Percentiles rank a stretch among this genome's conserved stretches.
phyloP scores from a whole-genome alignment of 495 filamentous ascomycete genomes.

The Trichoderma orchidacearum region DNA sequence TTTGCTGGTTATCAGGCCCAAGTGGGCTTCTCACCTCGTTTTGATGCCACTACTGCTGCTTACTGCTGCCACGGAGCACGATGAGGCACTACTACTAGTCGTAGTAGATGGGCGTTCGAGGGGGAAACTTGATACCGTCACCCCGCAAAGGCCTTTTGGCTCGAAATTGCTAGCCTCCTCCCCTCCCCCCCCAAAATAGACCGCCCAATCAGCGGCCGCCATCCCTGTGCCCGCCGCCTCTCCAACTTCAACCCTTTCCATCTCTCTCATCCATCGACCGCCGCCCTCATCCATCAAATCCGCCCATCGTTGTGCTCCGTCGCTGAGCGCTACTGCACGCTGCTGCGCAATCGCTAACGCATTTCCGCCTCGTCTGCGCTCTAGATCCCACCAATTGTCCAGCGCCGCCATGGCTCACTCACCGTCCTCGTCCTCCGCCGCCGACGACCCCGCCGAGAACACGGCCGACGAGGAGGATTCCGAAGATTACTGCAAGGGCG shows the following conservation, averaged over 20 bases:
- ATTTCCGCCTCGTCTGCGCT: slow-evolving; percentile 1
- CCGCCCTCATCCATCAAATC: background rate
- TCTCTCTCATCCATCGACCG: background rate
- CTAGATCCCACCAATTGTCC: slow-evolving; percentile 12
- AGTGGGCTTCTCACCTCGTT: background rate
- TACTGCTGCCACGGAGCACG: background rate
- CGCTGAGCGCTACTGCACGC: background rate
- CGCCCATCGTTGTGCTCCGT: background rate
- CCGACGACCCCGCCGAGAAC: slow-evolving; percentile 74
- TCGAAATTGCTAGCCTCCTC: background rate
- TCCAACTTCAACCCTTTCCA: background rate
- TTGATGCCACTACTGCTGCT: background rate
- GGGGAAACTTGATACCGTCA: background rate
- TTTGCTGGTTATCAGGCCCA: background rate
- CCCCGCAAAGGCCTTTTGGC: background rate
- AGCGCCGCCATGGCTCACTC: slow-evolving; percentile 47
- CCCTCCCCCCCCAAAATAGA: background rate
- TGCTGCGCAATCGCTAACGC: background rate
- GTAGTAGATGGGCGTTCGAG: background rate
- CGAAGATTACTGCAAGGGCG: slow-evolving; percentile 98
- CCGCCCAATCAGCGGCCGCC: background rate
- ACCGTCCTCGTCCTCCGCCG: slow-evolving; percentile 64
- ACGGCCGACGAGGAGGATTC: slow-evolving; percentile 98
- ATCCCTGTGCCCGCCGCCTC: background rate
- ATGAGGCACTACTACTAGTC: background rate